phyloP scores from a whole-genome alignment of 2,329 filamentous ascomycete genomes.

The Alternaria panax region DNA sequence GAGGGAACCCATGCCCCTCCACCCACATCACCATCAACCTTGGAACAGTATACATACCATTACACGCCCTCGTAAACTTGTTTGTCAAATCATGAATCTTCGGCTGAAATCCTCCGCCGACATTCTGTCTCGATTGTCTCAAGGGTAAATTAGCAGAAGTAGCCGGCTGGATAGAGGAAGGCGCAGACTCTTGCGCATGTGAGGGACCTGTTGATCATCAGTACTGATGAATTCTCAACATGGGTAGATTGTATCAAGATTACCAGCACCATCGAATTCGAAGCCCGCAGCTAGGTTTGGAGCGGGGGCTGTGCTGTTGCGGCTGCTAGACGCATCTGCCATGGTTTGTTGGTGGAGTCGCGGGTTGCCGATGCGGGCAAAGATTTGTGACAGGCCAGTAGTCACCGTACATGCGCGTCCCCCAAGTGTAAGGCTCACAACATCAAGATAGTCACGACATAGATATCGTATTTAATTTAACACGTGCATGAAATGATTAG shows the following conservation, averaged over 20 bases:
- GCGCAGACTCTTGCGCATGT: constrained; percentile 24
- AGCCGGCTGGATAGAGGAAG: constrained; percentile 23
- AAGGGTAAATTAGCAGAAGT: constrained; percentile 36
- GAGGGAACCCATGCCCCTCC: constrained; percentile 27
- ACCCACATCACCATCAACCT: neutral
- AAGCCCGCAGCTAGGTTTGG: constrained; percentile 12
- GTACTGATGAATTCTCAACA: constrained; percentile 27
- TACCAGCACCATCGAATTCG: constrained; percentile 28
- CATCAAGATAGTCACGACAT: constrained; percentile 7
- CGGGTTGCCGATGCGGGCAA: constrained; percentile 39
- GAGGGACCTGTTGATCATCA: constrained; percentile 29
- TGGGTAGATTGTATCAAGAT: no score
- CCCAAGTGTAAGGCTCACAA: neutral
- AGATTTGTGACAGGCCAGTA: constrained; percentile 34
- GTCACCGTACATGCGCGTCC: constrained; percentile 11
- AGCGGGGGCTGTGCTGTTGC: constrained; percentile 31
- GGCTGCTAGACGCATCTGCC: constrained; percentile 38
- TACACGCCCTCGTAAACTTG: constrained; percentile 61
- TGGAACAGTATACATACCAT: constrained; percentile 50
- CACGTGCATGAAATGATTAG: neutral
- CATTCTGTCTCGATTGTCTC: constrained; percentile 37
- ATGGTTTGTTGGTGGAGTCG: constrained; percentile 42
- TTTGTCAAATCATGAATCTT: constrained; percentile 63
- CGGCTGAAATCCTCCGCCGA: constrained; percentile 38
- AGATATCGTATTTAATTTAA: neutral